Conservation (phyloP, 306 rosid genomes). For the Myrica gale region DNA sequence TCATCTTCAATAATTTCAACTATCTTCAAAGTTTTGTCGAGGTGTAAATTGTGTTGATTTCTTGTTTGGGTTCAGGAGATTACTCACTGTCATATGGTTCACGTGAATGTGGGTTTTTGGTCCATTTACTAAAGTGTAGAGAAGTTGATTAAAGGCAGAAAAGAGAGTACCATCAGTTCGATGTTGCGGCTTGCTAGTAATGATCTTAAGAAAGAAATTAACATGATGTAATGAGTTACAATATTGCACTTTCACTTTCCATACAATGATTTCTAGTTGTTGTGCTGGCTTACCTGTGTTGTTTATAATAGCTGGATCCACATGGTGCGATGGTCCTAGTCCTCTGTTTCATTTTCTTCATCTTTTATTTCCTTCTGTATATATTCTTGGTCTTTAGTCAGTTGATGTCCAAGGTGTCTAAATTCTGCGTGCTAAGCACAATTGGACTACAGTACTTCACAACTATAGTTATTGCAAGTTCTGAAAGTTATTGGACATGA, state of each 20-base stretch:
- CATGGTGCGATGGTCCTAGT: slow-evolving; percentile 13
- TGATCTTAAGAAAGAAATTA: slow-evolving; percentile 15
- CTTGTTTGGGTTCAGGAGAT: background rate
- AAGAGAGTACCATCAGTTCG: slow-evolving; percentile 19
- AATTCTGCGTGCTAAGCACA: slow-evolving; percentile 10
- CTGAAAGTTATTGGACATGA: background rate
- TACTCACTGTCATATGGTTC: background rate
- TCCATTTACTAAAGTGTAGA: slow-evolving; percentile 17
- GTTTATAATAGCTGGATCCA: slow-evolving; percentile 8
- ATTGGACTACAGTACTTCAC: slow-evolving; percentile 23
- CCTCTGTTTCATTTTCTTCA: slow-evolving; percentile 19
- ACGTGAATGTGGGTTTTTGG: background rate
- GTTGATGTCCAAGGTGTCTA: slow-evolving; percentile 11
- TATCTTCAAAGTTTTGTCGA: slow-evolving; percentile 5
- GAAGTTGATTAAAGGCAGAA: slow-evolving; percentile 9
- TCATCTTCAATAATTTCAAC: slow-evolving; percentile 24
- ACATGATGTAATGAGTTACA: slow-evolving; percentile 4
- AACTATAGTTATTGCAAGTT: slow-evolving; percentile 11
- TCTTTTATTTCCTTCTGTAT: slow-evolving; percentile 9
- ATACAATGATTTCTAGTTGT: slow-evolving; percentile 23
- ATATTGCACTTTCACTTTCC: slow-evolving; percentile 20
- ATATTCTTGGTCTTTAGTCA: background rate
- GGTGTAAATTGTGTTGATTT: background rate
- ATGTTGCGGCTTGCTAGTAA: slow-evolving; percentile 28
- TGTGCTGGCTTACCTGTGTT: slow-evolving; percentile 22